A percentile compares a stretch with the other conserved stretches of the same genome.
These are phyloP conservation scores for Chloranthus sessilifolius DNA, from an alignment of 164 flowering plant species.

Conservation along the genomic window DNA sequence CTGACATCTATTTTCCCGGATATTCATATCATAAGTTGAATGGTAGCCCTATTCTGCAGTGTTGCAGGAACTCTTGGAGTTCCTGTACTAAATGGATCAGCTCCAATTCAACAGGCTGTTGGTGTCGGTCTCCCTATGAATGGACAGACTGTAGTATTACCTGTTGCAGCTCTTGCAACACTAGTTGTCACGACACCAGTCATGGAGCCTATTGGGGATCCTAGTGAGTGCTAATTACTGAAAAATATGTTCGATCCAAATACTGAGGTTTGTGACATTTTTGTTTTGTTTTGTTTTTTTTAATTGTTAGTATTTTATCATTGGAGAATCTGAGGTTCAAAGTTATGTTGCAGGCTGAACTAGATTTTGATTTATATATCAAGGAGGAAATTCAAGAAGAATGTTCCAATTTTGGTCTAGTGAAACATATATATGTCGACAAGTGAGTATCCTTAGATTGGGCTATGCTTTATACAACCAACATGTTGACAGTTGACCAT, in stretches of 20 bases:
- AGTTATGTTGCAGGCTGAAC: conserved; percentile 55
- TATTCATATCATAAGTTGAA: conserved; percentile 7
- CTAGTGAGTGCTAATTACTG: conserved; percentile 64
- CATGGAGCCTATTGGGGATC: conserved; percentile 60
- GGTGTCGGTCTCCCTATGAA: conserved; percentile 40
- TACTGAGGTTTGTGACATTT: conserved; percentile 61
- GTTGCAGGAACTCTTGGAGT: conserved; percentile 66
- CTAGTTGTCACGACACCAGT: conserved; percentile 25
- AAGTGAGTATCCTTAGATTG: conserved; percentile 56
- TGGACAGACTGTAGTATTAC: conserved; percentile 36
- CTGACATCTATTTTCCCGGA: too few species aligned
- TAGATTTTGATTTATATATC: conserved; percentile 78
- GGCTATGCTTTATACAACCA: too few species aligned
- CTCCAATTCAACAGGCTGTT: conserved; percentile 36
- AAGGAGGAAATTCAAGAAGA: conserved; percentile 87
- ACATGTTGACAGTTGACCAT: too few species aligned
- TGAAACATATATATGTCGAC: conserved; percentile 74
- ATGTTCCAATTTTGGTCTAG: conserved; percentile 79
- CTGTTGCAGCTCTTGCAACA: conserved; percentile 26
- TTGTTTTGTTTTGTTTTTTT: too few species aligned
- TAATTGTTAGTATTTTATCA: background rate
- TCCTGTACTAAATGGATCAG: conserved; percentile 54
- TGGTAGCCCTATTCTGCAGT: conserved; percentile 30
- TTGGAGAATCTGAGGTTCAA: background rate
- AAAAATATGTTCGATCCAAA: conserved; percentile 96